Conservation (phyloP, 495 filamentous ascomycete genomes). For the Mycothermus thermophilus region DNA sequence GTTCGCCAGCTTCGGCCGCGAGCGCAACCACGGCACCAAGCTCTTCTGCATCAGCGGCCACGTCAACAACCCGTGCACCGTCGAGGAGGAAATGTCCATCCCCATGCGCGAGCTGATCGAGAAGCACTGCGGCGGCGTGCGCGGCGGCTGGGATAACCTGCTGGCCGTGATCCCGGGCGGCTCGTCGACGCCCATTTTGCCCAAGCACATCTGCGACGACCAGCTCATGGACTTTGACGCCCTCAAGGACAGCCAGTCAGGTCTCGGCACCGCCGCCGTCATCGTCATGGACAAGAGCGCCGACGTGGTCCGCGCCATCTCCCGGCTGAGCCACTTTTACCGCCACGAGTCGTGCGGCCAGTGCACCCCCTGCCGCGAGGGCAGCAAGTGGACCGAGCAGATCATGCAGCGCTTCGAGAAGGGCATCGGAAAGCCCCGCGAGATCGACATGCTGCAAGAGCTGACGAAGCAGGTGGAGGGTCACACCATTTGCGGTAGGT, state of each 20-base stretch:
- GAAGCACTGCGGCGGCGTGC: slow-evolving; percentile 91
- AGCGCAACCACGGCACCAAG: slow-evolving; percentile 92
- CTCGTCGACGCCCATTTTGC: slow-evolving; percentile 89
- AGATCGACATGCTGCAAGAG: slow-evolving; percentile 99
- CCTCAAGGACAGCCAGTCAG: slow-evolving; percentile 91
- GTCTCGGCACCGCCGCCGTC: slow-evolving; percentile 94
- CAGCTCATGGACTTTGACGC: slow-evolving; percentile 99
- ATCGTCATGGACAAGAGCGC: slow-evolving; percentile 98
- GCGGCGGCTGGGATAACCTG: slow-evolving; percentile 95
- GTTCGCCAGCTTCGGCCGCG: slow-evolving; percentile 87
- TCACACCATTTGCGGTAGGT: slow-evolving; percentile 86
- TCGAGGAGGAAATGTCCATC: slow-evolving; percentile 98
- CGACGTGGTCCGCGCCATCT: slow-evolving; percentile 87
- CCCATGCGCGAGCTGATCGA: slow-evolving; percentile 89
- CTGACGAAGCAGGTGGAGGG: slow-evolving; percentile 98
- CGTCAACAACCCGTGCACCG: slow-evolving; percentile 95
- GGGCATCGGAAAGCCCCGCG: slow-evolving; percentile 70
- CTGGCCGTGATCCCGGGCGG: slow-evolving; percentile 90
- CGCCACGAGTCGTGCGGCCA: slow-evolving; percentile 96
- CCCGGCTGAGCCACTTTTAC: slow-evolving; percentile 88
- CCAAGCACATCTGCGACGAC: slow-evolving; percentile 73
- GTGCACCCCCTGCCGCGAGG: slow-evolving; percentile 96
- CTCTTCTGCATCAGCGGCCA: slow-evolving; percentile 97
- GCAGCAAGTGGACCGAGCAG: slow-evolving; percentile 94
- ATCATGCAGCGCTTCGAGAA: slow-evolving; percentile 95